Base-by-base conservation (phyloP, 1,284 basidiomycete genomes). In the Phylloporus gajari region DNA sequence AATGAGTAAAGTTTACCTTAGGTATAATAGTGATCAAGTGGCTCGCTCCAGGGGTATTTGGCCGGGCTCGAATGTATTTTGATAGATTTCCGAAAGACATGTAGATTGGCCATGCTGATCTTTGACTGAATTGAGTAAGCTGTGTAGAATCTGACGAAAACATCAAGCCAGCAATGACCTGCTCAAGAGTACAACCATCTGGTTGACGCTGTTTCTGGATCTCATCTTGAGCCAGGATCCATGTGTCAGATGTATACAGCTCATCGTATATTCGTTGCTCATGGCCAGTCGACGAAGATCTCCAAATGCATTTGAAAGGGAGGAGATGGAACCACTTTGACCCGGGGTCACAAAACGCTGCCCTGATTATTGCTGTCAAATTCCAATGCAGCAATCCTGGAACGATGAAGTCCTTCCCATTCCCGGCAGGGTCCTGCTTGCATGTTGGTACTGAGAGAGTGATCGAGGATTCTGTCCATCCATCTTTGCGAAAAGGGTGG, bases 141-240 rank as follows among this genome's bases (percentile, higher is more conserved):
- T 82, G 82, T 0, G 83, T 87, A 0, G 80, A 74, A 69, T 86
- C 84, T 0, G 84, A 86, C 76, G 78, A 85, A 60, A 84, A 75
- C 79, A 85, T 81, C 2, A 85, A 35, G 0, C 70, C 81, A 0
- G 73, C 77, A 9, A 85, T 67, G 3, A 79, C 79, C 2, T 74
- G 73, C 44, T 80, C 77, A 1, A 81, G 66, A 6, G 42, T 71
- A 56, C 74, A 78, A 0, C 68, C 71, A 5, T 79, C 74, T 3
- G 73, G 62, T 3, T 30, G 51, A 0, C 67, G 61, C 19, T 71
- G 70, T 23, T 70, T 68, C 66, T 75, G 72, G 2, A 83, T 65
- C 5, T 75, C 69, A 2, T 78, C 71, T 30, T 84, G 75, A 6
- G 74, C 71, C 30, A 71, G 7, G 3, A 56, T 71, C 73, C 70